Evolutionary conservation across 305 asterid genomes (phyloP), one percentile per base, ranked within the genome.

Genomic region (Fraxinus paxiana): DNA sequence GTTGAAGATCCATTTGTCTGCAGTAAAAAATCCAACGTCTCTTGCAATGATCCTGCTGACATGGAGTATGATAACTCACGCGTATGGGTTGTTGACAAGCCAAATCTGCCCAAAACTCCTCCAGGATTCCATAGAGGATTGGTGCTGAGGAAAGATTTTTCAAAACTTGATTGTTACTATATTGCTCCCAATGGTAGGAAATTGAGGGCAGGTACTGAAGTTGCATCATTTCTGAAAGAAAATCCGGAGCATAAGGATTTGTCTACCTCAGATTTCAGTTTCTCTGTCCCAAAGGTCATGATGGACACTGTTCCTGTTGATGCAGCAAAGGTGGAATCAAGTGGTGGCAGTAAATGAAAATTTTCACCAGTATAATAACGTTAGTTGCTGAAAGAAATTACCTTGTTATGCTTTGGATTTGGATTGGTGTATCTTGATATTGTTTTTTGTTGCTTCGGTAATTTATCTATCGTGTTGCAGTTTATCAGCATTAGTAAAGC

Each of bases 1-100:
- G 9, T 4, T 0, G 91, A 88, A 51, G 88, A 88, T 24, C 95
- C 96, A 24, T 89, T 90, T 76, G 28, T 73, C 20, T 92, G 95
- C 85, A 75, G 82, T 84, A 87, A 82, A 56, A 85, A 80, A 24
- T 80, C 77, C 2, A 69, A 75, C 3, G 37, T 76, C 74, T 83
- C 89, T 22, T 93, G 97, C 77, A 82, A 87, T 4, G 90, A 89
- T 56, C 89, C 86, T 1, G 75, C 88, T 8, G 92, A 90, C 71
- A 78, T 93, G 1, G 91, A 89, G 82, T 80, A 79, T 35, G 77
- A 87, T 61, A 78, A 85, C 34, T 24, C 90, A 10, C 83, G 92
- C 15, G 85, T 81, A 5, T 93, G 96, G 97, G 92, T 82, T 35
- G 78, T 82, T 0, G 94, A 92, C 87, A 88, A 80, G 86, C 97